Percentiles rank a stretch among this genome's conserved stretches.
Conservation (phyloP, 352 stramenopile species). For the Aphanomyces stellatus region DNA sequence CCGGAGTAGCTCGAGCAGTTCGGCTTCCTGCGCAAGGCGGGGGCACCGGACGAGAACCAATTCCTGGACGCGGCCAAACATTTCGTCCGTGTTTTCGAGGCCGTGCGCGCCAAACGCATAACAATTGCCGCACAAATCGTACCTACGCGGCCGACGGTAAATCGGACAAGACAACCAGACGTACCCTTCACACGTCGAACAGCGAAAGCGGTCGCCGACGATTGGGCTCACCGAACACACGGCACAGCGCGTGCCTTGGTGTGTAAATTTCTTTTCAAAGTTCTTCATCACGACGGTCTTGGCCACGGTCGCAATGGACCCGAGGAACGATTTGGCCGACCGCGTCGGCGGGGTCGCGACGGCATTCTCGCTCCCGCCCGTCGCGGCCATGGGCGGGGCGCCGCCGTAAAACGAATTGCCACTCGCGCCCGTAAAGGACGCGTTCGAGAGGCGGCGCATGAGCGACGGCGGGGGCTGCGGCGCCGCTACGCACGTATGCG, state of each 20-base stretch:
- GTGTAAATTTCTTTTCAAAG: constrained; percentile 41
- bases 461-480: neutral
- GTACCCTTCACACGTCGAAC: constrained; percentile 61
- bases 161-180: too few relatives aligned
- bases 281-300: constrained; percentile 40
- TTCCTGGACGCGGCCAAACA: constrained; percentile 77
- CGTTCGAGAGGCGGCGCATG: neutral
- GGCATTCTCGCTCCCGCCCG: neutral
- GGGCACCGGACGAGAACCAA: constrained; percentile 56
- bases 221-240: constrained; percentile 75
- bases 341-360: neutral
- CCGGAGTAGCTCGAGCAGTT: constrained; percentile 69
- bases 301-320: constrained; percentile 36
- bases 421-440: constrained; percentile 5
- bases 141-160: neutral
- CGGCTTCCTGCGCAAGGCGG: constrained; percentile 48
- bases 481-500: too few relatives aligned
- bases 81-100: constrained; percentile 76
- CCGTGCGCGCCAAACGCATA: constrained; percentile 76
- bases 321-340: constrained; percentile 14
- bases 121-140: constrained; percentile 73
- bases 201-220: constrained; percentile 64
- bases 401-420: constrained; percentile 16
- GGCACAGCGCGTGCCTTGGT: constrained; percentile 70
- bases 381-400: neutral